These are phyloP conservation scores for Pseudonectria buxi DNA, from an alignment of 2,329 filamentous ascomycete genomes.

Conservation along the genomic window DNA sequence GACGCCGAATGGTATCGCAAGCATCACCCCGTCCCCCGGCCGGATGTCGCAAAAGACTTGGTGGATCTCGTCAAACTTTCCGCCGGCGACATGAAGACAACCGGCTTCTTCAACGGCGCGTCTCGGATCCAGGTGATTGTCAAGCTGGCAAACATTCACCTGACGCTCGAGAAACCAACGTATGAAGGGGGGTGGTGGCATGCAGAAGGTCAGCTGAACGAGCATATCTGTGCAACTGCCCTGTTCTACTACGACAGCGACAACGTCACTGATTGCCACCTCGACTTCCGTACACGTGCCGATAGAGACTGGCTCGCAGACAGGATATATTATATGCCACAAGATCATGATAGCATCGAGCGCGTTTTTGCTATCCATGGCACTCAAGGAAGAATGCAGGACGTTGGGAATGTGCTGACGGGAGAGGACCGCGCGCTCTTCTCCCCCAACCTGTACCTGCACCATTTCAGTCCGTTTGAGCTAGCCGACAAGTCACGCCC, in stretches of 20 bases:
- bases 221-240: slow-evolving; percentile 22
- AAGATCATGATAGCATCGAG: slow-evolving; percentile 25
- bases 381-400: slow-evolving; percentile 14
- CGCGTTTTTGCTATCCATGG: slow-evolving; percentile 26
- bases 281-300: slow-evolving; percentile 19
- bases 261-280: slow-evolving; percentile 12
- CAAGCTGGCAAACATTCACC: slow-evolving; percentile 53
- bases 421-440: slow-evolving; percentile 39
- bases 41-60: slow-evolving; percentile 6
- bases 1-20: slow-evolving; percentile 23
- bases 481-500: slow-evolving; percentile 42
- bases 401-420: slow-evolving; percentile 39
- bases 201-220: slow-evolving; percentile 22
- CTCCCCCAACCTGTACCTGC: slow-evolving; percentile 48
- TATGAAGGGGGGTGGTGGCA: slow-evolving; percentile 12
- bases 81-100: slow-evolving; percentile 17
- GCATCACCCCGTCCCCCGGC: slow-evolving; percentile 18
- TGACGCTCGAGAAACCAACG: slow-evolving; percentile 21
- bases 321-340: slow-evolving; percentile 22
- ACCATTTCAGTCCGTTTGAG: slow-evolving; percentile 42
- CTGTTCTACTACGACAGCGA: slow-evolving; percentile 20
- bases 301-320: slow-evolving; percentile 18
- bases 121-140: slow-evolving; percentile 48
- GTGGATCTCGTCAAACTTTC: slow-evolving; percentile 5
- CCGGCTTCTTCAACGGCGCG: too few relatives aligned